phyloP scores from a whole-genome alignment of 2,329 filamentous ascomycete genomes.

The Aphanocladium album region DNA sequence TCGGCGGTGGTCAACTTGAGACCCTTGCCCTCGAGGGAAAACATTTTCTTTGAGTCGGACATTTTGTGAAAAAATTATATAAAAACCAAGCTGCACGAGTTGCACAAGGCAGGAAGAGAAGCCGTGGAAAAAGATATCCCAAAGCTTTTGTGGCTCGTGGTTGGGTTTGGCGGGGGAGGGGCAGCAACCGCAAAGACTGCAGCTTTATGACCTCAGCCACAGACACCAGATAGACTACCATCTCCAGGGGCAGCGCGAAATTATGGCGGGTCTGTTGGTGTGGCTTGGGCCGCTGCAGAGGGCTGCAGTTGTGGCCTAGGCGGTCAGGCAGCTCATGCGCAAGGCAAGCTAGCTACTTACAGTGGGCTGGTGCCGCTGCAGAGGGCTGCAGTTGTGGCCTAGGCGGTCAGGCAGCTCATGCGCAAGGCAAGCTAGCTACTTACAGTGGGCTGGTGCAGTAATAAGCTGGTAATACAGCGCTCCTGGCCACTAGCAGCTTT shows the following conservation, averaged over 20 bases:
- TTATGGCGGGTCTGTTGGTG: neutral
- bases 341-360: neutral
- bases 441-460: neutral
- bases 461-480: neutral
- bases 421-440: too few species aligned
- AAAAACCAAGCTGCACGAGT: neutral
- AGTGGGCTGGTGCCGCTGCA: neutral
- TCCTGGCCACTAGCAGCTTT: neutral
- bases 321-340: constrained; percentile 11
- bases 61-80: constrained; percentile 27
- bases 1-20: constrained; percentile 87
- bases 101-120: neutral
- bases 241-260: constrained; percentile 10
- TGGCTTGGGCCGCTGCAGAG: neutral
- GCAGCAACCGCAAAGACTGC: constrained; percentile 3
- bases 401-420: constrained; percentile 10
- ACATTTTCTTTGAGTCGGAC: constrained; percentile 59
- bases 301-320: neutral
- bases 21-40: constrained; percentile 86
- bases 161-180: constrained; percentile 16
- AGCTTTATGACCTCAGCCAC: constrained; percentile 1
- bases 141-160: neutral
- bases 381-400: neutral
- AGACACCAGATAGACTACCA: neutral
- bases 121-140: constrained; percentile 1